phyloP scores from a whole-genome alignment of 176 grass and related monocot species.

The Thinopyrum elongatum region DNA sequence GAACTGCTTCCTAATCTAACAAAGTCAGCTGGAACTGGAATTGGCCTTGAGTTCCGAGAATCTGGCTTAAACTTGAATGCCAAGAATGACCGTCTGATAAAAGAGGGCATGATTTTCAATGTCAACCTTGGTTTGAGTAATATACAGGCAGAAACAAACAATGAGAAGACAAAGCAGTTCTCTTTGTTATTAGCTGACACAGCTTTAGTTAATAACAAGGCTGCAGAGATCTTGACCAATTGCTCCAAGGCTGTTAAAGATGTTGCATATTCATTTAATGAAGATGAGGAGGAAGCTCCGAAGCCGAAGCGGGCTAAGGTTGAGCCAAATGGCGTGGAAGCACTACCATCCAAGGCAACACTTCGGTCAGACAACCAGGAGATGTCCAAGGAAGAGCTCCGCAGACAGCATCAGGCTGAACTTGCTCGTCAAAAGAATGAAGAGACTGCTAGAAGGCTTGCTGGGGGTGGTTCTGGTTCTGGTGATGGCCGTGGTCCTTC shows the following conservation, averaged over 20 bases:
- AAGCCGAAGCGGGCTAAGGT: background rate
- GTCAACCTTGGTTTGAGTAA: conserved; percentile 90
- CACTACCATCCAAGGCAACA: conserved; percentile 11
- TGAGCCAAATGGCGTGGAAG: background rate
- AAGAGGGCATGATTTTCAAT: conserved; percentile 86
- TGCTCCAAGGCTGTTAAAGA: conserved; percentile 49
- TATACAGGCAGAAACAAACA: conserved; percentile 64
- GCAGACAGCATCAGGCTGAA: conserved; percentile 59
- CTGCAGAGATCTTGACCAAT: conserved; percentile 60
- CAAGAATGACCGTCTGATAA: conserved; percentile 66
- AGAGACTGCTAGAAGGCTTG: conserved; percentile 51
- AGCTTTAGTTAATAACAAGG: conserved; percentile 58
- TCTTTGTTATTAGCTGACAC: conserved; percentile 83
- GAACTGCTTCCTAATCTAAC: conserved; percentile 72
- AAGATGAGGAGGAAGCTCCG: conserved; percentile 27
- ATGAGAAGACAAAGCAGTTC: conserved; percentile 79
- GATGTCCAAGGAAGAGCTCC: conserved; percentile 53
- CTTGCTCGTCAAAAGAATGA: conserved; percentile 47
- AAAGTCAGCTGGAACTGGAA: conserved; percentile 85
- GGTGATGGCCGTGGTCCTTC: conserved; percentile 32
- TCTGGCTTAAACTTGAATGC: conserved; percentile 74
- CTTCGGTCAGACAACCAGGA: conserved; percentile 23
- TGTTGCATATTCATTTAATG: conserved; percentile 58
- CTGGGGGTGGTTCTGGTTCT: conserved; percentile 30
- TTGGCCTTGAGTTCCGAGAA: conserved; percentile 90